These are phyloP conservation scores for Echeveria elegans DNA, from an alignment of 164 flowering plant species.

Conservation along the genomic window DNA sequence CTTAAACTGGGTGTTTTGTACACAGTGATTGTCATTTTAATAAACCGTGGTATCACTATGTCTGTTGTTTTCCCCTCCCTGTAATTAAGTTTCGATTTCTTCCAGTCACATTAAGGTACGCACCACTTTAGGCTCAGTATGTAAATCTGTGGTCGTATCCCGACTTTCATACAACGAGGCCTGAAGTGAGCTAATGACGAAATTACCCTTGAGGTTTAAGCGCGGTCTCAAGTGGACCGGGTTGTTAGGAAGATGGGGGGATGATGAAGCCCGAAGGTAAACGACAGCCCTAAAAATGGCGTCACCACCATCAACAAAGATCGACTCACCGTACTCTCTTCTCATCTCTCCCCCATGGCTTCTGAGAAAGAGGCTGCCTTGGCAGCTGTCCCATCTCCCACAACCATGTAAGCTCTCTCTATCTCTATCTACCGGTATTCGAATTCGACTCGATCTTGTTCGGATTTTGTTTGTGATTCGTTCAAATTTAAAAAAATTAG, in stretches of 20 bases:
- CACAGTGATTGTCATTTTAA: no score
- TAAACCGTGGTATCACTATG: no score
- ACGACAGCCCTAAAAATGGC: no score
- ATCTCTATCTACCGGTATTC: no score
- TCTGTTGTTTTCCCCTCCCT: no score
- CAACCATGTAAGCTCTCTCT: slow-evolving; percentile 35
- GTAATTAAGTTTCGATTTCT: no score
- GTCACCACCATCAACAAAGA: background rate
- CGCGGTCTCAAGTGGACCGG: background rate
- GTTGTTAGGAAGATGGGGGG: background rate
- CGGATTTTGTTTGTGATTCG: background rate
- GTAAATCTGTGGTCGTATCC: no score
- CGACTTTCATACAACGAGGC: no score
- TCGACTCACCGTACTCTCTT: background rate
- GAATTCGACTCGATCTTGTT: background rate
- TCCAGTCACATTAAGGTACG: background rate
- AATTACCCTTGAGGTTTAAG: background rate
- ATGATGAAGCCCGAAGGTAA: background rate
- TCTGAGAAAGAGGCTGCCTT: slow-evolving; percentile 57
- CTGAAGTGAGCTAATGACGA: no score
- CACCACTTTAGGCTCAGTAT: no score
- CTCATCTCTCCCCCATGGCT: slow-evolving; percentile 27
- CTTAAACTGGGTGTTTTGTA: no score
- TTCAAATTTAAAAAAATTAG: no score
- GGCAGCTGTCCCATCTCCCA: slow-evolving; percentile 41